A percentile compares a stretch with the other conserved stretches of the same genome.
Conservation (phyloP, 192 early-diverging fungal species). For the Thoreauomyces humboldtii region DNA sequence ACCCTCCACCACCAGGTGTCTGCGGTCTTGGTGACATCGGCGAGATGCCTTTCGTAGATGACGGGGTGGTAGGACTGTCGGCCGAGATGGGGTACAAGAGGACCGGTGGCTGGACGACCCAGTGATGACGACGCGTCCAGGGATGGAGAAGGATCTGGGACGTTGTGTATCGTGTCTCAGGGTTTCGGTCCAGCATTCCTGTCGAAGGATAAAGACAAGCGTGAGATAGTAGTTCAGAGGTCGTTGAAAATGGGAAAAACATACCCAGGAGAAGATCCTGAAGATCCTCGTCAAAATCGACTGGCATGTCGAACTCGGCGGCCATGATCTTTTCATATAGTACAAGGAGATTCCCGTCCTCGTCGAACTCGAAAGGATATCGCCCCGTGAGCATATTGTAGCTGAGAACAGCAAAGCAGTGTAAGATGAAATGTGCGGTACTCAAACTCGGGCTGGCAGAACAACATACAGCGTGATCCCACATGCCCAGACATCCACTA, state of each 20-base stretch:
- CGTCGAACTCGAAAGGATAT: constrained; percentile 56
- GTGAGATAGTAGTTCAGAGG: too few relatives aligned
- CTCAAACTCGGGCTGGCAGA: not conserved
- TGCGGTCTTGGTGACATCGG: not conserved
- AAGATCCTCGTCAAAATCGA: constrained; percentile 34
- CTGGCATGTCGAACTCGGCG: constrained; percentile 44
- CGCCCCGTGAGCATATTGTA: constrained; percentile 58
- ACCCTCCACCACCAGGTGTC: constrained; percentile 3
- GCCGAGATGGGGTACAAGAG: constrained; percentile 1
- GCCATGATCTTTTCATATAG: constrained; percentile 51
- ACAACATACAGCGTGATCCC: constrained; percentile 46
- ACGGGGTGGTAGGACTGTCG: constrained; percentile 7
- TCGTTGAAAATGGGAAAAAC: not conserved
- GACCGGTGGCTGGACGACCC: not conserved
- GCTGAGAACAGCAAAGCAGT: constrained; percentile 6
- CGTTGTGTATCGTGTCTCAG: constrained; percentile 33
- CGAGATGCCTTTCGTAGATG: not conserved
- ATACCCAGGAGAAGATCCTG: constrained; percentile 41
- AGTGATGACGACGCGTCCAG: constrained; percentile 32
- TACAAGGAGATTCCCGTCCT: constrained; percentile 51
- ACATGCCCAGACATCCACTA: constrained; percentile 60
- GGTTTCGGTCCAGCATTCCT: constrained; percentile 49
- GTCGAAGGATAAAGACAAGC: too few relatives aligned
- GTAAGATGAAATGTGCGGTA: not conserved
- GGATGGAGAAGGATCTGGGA: constrained; percentile 41